Base-by-base conservation (phyloP, 1,284 basidiomycete species). In the Fomes fomentarius region DNA sequence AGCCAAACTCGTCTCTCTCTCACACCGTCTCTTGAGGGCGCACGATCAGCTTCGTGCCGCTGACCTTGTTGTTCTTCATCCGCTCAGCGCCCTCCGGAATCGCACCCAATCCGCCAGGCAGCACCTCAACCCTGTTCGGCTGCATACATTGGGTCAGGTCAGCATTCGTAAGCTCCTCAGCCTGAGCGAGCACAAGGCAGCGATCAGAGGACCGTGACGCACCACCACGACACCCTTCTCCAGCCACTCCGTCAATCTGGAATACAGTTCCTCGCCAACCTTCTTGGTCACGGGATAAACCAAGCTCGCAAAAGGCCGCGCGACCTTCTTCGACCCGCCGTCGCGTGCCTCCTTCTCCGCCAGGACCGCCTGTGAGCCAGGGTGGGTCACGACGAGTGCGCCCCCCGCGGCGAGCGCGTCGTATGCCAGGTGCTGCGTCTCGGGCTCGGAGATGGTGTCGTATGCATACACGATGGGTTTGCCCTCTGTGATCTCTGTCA, bases 381-480 rank as follows among this genome's bases (percentile, higher is more conserved):
- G 6, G 19, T 21, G 4, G 17, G 22, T n/a, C 11, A 35, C 17
- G 17, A 22, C 37, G 37, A 39, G 37, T n/a, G 6, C 37, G 17
- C 37, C 37, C 8, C 37, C 37, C n/a, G 37, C 17, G 5, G 37
- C 37, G 17, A 39, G 37, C 17, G 37, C 37, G 10, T 39, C 17
- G 26, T 15, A 43, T 11, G 11, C 25, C 26, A 63, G 51, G 2
- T 58, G 43, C 55, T 62, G 54, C 46, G 63, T 58, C 41, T 58
- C 48, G 14, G 34, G 47, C 6, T 49, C 40, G 1, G 63, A 52
- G 49, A 71, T 56, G 7, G 66, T 54, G 60, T 83, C 81, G 57
- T 69, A 79, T 9, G 71, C 74, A 25, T 75, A 17, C 33, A 68
- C 57, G 40, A 82, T n/a, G 5, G 65, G 62, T 21, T 50, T 25